Base-by-base conservation (phyloP, 495 filamentous ascomycete species). In the Parathielavia appendiculata region DNA sequence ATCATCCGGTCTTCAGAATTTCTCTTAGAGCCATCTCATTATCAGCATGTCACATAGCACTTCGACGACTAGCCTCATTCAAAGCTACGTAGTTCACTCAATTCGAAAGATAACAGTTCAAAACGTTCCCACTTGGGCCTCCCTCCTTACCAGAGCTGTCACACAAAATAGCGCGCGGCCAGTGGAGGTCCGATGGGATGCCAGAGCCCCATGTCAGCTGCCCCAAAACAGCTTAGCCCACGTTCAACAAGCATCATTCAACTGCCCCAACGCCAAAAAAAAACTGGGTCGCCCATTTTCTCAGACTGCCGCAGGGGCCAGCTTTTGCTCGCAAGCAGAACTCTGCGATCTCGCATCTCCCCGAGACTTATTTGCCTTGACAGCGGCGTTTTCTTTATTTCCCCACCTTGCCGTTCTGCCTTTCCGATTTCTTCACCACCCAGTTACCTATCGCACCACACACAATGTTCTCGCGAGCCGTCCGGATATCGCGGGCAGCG, bases 381-480 rank as follows among this genome's bases (percentile, higher is more conserved):
- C 10, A 47, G 16, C 40, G 13, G 26, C 17, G n/a, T 5, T 26
- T 55, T 30, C 51, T 44, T 34, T 14, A 16, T 61, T 51, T 10
- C 34, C 13, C 20, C n/a, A n/a, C 13, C 19, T 43, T 43, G 20
- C 35, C 32, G 9, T 45, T 57, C 48, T 35, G 30, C n/a, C 51
- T 51, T 36, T 51, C 43, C 20, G 26, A 30, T 17, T 19, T 36
- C 30, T 35, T 32, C 57, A 35, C 19, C 23, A 30, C 26, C 26
- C 26, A 30, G 26, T 3, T 30, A 30, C 6, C 58, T 13, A 39
- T 51, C 54, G 30, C 16, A 19, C 11, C 17, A 4, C 26, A 38
- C 36, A 77, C 53, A 58, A 81, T 81, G 79, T 78, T 81, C 69
- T 81, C 79, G 57, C 73, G 76, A 68, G 75, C 78, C 63, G 68